Evolutionary conservation across 2,329 filamentous ascomycete species (phyloP).

Genomic region (Verticillium zaregamsianum): DNA sequence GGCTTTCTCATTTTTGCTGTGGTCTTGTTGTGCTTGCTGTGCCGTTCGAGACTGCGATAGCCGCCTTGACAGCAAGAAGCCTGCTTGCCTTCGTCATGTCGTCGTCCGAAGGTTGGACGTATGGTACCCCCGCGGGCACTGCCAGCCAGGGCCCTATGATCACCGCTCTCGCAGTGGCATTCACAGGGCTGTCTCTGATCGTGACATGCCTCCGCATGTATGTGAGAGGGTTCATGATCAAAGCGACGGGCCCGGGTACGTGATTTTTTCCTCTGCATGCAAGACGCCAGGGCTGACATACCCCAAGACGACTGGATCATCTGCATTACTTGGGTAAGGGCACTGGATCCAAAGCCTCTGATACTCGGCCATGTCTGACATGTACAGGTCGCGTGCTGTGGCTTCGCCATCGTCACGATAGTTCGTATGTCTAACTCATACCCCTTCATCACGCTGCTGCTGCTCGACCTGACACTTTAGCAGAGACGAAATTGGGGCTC

Average conservation of each 20-base stretch:
- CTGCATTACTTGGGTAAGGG: constrained; percentile 20
- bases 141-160: constrained; percentile 26
- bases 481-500: constrained; percentile 40
- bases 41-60: constrained; percentile 14
- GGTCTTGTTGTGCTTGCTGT: neutral
- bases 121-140: constrained; percentile 26
- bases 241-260: constrained; percentile 27
- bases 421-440: constrained; percentile 24
- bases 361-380: neutral
- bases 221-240: constrained; percentile 28
- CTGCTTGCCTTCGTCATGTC: constrained; percentile 19
- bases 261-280: constrained; percentile 1
- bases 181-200: constrained; percentile 25
- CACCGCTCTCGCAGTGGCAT: constrained; percentile 20
- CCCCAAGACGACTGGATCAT: constrained; percentile 15
- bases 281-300: neutral
- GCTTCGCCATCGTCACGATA: constrained; percentile 28
- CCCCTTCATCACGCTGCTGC: neutral
- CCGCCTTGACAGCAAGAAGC: constrained; percentile 34
- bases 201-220: constrained; percentile 27
- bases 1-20: neutral
- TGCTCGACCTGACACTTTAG: neutral
- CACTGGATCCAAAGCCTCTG: neutral
- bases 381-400: constrained; percentile 23
- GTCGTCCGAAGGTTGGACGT: constrained; percentile 25